These are phyloP conservation scores for Verticillium nonalfalfae DNA, from an alignment of 2,329 filamentous ascomycete species.

Conservation along the genomic window DNA sequence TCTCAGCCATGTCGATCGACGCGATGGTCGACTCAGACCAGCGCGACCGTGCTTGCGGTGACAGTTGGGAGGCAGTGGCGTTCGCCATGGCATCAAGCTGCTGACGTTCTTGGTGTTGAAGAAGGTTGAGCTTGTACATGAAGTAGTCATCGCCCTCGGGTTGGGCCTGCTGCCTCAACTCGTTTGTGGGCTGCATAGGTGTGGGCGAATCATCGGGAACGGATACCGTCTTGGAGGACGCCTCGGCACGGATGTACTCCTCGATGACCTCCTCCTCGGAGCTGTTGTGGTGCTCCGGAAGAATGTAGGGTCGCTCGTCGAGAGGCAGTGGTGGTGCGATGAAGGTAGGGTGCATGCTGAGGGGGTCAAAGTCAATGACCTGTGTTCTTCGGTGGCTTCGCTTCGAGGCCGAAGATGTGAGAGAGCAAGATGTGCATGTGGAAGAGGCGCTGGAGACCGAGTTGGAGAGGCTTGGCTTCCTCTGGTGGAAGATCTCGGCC, in stretches of 20 bases:
- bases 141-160: constrained; percentile 13
- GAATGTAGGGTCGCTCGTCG: constrained; percentile 11
- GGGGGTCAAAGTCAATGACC: constrained; percentile 11
- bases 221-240: constrained; percentile 2
- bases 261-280: constrained; percentile 4
- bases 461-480: constrained; percentile 12
- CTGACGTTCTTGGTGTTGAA: constrained; percentile 4
- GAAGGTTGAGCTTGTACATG: constrained; percentile 9
- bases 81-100: constrained; percentile 4
- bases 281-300: constrained; percentile 2
- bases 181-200: constrained; percentile 6
- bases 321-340: constrained; percentile 10
- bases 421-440: constrained; percentile 7
- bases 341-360: constrained; percentile 12
- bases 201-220: constrained; percentile 7
- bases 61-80: constrained; percentile 4
- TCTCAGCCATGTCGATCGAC: constrained; percentile 6
- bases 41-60: constrained; percentile 24
- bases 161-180: constrained; percentile 1
- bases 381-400: constrained; percentile 7
- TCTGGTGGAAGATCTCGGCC: constrained; percentile 9
- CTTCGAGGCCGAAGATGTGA: constrained; percentile 4
- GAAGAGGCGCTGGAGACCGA: constrained; percentile 12
- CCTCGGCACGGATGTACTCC: constrained; percentile 9
- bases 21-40: constrained; percentile 36